Percentiles rank a stretch among this genome's conserved stretches.
Conservation (phyloP, 345 rosid species). For the Acer saccharum region DNA sequence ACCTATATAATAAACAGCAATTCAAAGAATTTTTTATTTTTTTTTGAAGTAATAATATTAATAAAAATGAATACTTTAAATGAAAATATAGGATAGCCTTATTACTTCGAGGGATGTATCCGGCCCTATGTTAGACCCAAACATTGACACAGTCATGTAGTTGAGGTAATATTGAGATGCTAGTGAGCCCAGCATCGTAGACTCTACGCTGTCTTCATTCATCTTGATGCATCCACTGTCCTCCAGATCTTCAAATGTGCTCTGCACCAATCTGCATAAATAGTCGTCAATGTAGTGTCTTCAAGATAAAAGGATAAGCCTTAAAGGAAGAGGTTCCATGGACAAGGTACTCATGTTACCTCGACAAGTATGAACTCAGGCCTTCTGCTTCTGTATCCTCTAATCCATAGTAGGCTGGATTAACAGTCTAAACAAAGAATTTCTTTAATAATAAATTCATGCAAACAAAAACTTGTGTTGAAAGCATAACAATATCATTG, state of each 20-base stretch:
- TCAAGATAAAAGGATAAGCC: slow-evolving; percentile 7
- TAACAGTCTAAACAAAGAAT: slow-evolving; percentile 63
- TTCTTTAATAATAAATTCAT: background rate
- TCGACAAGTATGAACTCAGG: slow-evolving; percentile 76
- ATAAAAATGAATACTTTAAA: slow-evolving; percentile 6
- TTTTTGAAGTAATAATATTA: background rate
- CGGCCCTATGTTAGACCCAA: slow-evolving; percentile 92
- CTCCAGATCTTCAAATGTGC: slow-evolving; percentile 96
- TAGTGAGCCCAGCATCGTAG: slow-evolving; percentile 85
- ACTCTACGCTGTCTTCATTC: slow-evolving; percentile 72
- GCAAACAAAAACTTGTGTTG: background rate
- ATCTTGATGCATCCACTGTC: slow-evolving; percentile 94
- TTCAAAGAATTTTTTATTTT: background rate
- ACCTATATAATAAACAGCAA: slow-evolving; percentile 48
- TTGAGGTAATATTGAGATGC: slow-evolving; percentile 97
- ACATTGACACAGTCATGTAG: slow-evolving; percentile 94
- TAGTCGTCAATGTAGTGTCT: background rate
- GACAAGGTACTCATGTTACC: slow-evolving; percentile 44
- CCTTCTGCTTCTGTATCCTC: slow-evolving; percentile 71
- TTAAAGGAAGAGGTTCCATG: slow-evolving; percentile 7
- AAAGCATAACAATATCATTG: background rate
- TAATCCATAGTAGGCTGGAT: slow-evolving; percentile 96
- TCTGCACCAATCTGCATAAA: slow-evolving; percentile 74
- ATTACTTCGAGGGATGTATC: slow-evolving; percentile 94
- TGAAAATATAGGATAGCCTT: slow-evolving; percentile 12